Evolutionary conservation across 768 basidiomycete genomes (phyloP).

Genomic region (Leccinum arenicola): DNA sequence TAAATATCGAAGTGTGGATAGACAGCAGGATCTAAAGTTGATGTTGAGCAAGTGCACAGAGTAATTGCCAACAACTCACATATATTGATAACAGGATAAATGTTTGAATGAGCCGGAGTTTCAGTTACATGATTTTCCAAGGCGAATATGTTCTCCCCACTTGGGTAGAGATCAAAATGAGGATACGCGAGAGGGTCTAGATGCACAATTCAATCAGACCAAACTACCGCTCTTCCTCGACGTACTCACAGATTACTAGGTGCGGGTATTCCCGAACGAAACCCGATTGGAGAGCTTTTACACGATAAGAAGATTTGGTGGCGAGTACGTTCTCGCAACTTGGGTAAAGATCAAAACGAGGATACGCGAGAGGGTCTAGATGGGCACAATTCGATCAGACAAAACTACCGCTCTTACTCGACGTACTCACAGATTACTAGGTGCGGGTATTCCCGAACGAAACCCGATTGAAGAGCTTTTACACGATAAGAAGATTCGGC

Average conservation of each 20-base stretch:
- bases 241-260: constrained; percentile 29
- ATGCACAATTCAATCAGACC: constrained; percentile 7
- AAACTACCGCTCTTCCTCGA: background rate
- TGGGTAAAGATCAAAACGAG: constrained; percentile 36
- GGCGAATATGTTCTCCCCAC: background rate
- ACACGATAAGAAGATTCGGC: constrained; percentile 16
- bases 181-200: constrained; percentile 28
- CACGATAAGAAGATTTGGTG: background rate
- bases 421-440: constrained; percentile 29
- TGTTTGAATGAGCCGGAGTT: background rate
- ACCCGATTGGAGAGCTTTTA: constrained; percentile 53
- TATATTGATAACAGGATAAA: constrained; percentile 27
- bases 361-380: constrained; percentile 25
- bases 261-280: constrained; percentile 22
- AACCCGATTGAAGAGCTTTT: constrained; percentile 52
- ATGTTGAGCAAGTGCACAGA: constrained; percentile 10
- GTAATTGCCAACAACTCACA: constrained; percentile 11
- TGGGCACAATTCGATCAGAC: constrained; percentile 4
- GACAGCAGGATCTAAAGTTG: constrained; percentile 33
- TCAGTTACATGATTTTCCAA: background rate
- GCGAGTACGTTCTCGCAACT: background rate
- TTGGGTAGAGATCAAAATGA: constrained; percentile 35
- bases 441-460: constrained; percentile 20
- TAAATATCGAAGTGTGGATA: constrained; percentile 46
- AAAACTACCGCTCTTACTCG: background rate